Conservation (phyloP, 2,329 filamentous ascomycete genomes). For the Rutstroemia sydowiana region DNA sequence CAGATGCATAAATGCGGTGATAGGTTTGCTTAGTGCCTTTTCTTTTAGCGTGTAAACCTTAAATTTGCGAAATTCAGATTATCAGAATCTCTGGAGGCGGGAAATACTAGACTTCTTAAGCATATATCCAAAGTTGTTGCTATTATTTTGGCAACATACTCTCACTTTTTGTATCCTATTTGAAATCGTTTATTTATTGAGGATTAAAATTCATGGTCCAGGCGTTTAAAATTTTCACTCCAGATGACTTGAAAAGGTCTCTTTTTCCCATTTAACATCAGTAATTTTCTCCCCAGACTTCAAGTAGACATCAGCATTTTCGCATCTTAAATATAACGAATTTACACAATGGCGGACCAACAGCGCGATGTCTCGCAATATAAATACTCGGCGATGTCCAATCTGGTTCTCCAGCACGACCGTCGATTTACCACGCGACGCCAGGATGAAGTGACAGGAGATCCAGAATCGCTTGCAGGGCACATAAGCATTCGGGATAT, state of each 20-base stretch:
- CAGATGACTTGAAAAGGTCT: constrained; percentile 7
- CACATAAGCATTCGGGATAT: constrained; percentile 91
- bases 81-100: background rate
- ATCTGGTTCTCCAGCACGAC: constrained; percentile 99
- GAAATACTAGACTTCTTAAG: background rate
- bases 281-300: too few relatives aligned
- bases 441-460: constrained; percentile 90
- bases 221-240: constrained; percentile 6
- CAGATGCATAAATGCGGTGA: too few relatives aligned
- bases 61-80: constrained; percentile 9
- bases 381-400: constrained; percentile 99
- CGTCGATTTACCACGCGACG: constrained; percentile 88
- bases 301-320: constrained; percentile 2
- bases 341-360: constrained; percentile 59
- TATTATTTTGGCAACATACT: background rate
- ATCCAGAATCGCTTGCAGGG: constrained; percentile 93
- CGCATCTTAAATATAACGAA: constrained; percentile 20
- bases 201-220: constrained; percentile 1
- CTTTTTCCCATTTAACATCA: too few relatives aligned
- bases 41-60: constrained; percentile 11
- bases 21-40: too few relatives aligned
- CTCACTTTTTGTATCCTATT: background rate
- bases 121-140: background rate
- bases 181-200: background rate
- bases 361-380: constrained; percentile 87